These are phyloP conservation scores for Diaporthe nobilis DNA, from an alignment of 2,329 filamentous ascomycete species.

Conservation along the genomic window DNA sequence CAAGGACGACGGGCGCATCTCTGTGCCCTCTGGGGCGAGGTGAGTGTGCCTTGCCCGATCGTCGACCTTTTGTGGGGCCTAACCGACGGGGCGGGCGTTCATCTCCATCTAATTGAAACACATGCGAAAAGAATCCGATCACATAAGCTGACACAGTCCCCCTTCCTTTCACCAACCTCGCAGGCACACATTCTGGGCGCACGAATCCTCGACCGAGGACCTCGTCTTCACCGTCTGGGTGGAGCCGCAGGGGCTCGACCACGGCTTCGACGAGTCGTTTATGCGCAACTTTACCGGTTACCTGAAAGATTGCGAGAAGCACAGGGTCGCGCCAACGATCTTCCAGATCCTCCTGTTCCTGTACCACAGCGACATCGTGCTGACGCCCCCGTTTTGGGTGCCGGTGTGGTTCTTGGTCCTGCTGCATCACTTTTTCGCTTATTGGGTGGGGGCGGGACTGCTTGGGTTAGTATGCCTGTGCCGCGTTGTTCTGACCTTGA, in stretches of 20 bases:
- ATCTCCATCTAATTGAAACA: neutral
- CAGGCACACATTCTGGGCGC: conserved; percentile 37
- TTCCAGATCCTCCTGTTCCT: conserved; percentile 39
- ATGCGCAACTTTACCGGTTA: conserved; percentile 36
- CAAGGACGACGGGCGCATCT: conserved; percentile 26
- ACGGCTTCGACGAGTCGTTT: conserved; percentile 40
- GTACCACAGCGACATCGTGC: conserved; percentile 28
- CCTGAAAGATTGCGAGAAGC: conserved; percentile 27
- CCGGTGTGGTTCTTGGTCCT: conserved; percentile 33
- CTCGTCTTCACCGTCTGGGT: conserved; percentile 38
- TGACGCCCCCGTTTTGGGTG: conserved; percentile 39
- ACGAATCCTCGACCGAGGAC: conserved; percentile 24
- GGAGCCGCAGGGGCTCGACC: conserved; percentile 37
- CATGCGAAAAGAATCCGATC: neutral
- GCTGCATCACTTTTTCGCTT: conserved; percentile 38
- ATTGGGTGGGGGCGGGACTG: conserved; percentile 34
- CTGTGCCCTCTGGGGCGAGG: conserved; percentile 23
- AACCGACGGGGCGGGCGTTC: neutral
- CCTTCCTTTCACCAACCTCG: neutral
- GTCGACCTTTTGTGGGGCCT: no score
- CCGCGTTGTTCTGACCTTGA: no score
- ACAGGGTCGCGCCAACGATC: conserved; percentile 25
- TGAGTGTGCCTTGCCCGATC: neutral
- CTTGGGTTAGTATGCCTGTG: conserved; percentile 41
- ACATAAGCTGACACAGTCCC: neutral